Percentiles rank a stretch among this genome's conserved stretches.
Conservation (phyloP, 345 rosid genomes). For the Ceriops zippeliana region DNA sequence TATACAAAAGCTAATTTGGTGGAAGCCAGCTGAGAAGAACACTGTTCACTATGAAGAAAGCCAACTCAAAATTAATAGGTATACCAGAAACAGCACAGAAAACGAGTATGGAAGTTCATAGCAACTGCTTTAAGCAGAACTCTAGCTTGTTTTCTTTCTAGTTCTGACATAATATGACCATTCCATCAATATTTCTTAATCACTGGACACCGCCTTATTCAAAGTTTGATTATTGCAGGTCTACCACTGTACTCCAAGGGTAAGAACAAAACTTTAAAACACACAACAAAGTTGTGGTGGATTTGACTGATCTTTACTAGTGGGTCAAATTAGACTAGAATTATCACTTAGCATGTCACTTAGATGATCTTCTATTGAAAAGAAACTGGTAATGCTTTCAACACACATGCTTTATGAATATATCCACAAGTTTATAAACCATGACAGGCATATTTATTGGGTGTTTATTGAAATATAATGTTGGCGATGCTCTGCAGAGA, state of each 20-base stretch:
- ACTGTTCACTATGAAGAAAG: neutral
- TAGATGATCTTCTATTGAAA: neutral
- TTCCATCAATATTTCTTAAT: too few relatives aligned
- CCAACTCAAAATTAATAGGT: neutral
- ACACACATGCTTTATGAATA: neutral
- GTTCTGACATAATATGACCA: too few relatives aligned
- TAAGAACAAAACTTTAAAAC: neutral
- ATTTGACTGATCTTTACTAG: neutral
- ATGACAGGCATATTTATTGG: too few relatives aligned
- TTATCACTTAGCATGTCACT: neutral
- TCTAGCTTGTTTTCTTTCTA: too few relatives aligned
- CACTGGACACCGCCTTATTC: neutral
- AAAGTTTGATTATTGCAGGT: neutral
- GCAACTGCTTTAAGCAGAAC: too few relatives aligned
- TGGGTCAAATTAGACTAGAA: neutral
- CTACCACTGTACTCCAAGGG: neutral
- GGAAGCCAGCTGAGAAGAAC: constrained; percentile 1
- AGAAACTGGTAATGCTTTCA: neutral
- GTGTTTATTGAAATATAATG: too few relatives aligned
- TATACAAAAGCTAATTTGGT: neutral
- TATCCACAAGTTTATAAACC: neutral
- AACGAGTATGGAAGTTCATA: neutral
- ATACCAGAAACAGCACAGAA: neutral
- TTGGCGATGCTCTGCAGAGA: too few relatives aligned
- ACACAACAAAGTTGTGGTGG: neutral